A percentile compares a stretch with the other conserved stretches of the same genome.
phyloP scores from a whole-genome alignment of 768 basidiomycete genomes.

The Lentinus brumalis region DNA sequence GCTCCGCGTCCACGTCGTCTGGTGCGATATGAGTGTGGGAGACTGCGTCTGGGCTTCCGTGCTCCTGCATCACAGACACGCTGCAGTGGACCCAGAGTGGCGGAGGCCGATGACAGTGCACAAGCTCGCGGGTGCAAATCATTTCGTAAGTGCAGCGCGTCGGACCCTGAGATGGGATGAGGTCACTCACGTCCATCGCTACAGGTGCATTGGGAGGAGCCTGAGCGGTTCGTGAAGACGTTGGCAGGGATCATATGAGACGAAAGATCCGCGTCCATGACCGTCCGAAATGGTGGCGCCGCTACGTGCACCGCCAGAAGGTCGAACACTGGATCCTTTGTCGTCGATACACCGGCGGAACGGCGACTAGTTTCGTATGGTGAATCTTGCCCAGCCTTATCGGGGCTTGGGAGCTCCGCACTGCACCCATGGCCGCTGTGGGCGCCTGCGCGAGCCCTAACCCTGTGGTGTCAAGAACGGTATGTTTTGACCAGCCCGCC shows the following conservation, averaged over 20 bases:
- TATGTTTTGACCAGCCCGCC: slow-evolving; percentile 10
- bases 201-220: slow-evolving; percentile 9
- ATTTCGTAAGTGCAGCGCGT: not conserved
- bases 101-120: not conserved
- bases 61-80: not conserved
- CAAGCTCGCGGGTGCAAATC: not conserved
- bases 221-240: not conserved
- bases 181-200: slow-evolving; percentile 3
- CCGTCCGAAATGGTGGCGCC: not conserved
- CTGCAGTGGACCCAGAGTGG: not conserved
- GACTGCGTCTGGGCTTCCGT: not conserved
- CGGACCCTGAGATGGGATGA: not conserved
- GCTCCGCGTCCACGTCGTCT: slow-evolving; percentile 4
- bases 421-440: not conserved
- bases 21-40: slow-evolving; percentile 5
- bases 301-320: not conserved
- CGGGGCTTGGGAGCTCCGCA: not conserved
- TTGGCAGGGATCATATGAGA: slow-evolving; percentile 1
- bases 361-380: not conserved
- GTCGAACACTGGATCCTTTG: not conserved
- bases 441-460: slow-evolving; percentile 14
- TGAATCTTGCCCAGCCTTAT: slow-evolving; percentile 10
- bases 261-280: not conserved
- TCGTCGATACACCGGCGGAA: not conserved
- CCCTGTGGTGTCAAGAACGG: slow-evolving; percentile 10